Evolutionary conservation across 345 rosid genomes (phyloP), one percentile per base, ranked within the genome.

Genomic region (Acer saccharum): DNA sequence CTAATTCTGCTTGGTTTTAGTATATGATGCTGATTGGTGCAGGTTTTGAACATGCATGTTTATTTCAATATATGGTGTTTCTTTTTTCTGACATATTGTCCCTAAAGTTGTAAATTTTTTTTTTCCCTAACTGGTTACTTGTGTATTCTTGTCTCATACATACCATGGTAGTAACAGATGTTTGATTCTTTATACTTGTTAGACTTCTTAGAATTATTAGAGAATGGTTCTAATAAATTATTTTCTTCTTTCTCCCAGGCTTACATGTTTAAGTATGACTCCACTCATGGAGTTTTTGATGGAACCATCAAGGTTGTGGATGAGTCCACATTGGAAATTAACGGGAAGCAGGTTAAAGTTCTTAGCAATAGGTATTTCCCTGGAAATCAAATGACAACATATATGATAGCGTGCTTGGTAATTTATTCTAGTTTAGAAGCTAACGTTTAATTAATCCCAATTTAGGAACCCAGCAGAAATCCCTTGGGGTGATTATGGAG

Each of bases 401-500:
- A 68, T 63, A 63, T 44, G 14, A 0, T 8, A 39, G 69, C 27
- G 6, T 66, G 65, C 10, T 46, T 16, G 63, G 27, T 9, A 18
- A 52, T 29, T 52, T 27, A 46, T 67, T 55, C 52, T 67, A 20
- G 16, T 18, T 41, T 39, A 4, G 39, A 32, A 50, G 50, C 73
- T 83, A 54, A 81, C 32, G 48, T 39, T 61, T 20, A 64, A 32
- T 17, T 60, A 32, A 52, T 82, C 65, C 74, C 75, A 70, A 21
- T 58, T 46, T 87, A 96, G 99, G 85, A 91, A 94, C 80, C 98
- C 99, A 61, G 89, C 91, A 73, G 98, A 96, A 82, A 94, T 96
- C 78, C 98, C 99, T 48, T 96, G 99, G 99, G 99, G 97, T 81
- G 91, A 93, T 81, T 89, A 73, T 83, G 98, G 97, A 72, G 97